These are phyloP conservation scores for Trifolium subterraneum DNA, from an alignment of 306 rosid genomes.

Conservation along the genomic window DNA sequence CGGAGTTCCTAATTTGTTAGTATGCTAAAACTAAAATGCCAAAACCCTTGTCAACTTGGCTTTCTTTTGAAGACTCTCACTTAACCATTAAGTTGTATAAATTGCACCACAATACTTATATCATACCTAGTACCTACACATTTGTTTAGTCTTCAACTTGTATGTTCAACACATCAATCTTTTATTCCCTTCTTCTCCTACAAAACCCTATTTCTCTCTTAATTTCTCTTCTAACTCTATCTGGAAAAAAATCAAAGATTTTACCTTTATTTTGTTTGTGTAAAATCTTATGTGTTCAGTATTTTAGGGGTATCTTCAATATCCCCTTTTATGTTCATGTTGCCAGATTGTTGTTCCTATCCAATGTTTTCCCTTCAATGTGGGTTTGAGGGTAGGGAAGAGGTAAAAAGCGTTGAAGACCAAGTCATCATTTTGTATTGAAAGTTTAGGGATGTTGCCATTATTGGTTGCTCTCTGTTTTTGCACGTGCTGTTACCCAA, in stretches of 20 bases:
- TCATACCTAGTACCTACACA: background rate
- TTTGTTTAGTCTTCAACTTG: conserved; percentile 25
- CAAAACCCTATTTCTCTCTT: background rate
- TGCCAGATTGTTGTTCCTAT: conserved; percentile 3
- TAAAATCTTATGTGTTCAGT: conserved; percentile 15
- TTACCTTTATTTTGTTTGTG: conserved; percentile 7
- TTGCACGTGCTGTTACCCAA: background rate
- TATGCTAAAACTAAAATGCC: conserved; percentile 11
- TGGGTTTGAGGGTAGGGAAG: conserved; percentile 27
- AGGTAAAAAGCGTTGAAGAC: background rate
- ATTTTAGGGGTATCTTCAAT: conserved; percentile 17
- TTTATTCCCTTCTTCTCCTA: conserved; percentile 7
- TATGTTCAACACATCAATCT: conserved; percentile 4
- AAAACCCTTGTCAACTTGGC: background rate
- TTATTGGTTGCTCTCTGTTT: conserved; percentile 28
- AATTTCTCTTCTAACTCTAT: background rate
- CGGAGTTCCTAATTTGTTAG: too few relatives aligned
- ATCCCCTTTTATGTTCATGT: conserved; percentile 31
- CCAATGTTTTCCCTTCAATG: conserved; percentile 19
- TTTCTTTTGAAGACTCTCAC: conserved; percentile 10
- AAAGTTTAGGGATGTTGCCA: conserved; percentile 14
- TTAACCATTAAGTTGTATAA: conserved; percentile 4
- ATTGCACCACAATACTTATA: background rate
- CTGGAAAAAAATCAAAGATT: background rate
- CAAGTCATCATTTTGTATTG: conserved; percentile 10